Evolutionary conservation across 1,139 yeast genomes (phyloP).

Genomic region (Candida sp.): DNA sequence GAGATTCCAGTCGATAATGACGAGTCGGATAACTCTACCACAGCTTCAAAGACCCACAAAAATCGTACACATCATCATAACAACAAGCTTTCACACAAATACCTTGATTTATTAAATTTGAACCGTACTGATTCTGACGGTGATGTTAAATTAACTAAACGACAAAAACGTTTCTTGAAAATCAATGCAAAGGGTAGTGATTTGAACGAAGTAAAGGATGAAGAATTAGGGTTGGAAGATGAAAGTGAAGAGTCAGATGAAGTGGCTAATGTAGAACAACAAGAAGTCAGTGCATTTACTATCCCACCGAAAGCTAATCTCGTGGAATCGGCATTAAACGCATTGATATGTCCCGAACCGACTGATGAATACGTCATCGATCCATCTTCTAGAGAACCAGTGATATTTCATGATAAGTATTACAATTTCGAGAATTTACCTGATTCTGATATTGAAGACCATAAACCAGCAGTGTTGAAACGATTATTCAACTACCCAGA

Average conservation of each 20-base stretch:
- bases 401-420: slow-evolving; percentile 76
- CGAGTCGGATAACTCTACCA: slow-evolving; percentile 5
- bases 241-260: slow-evolving; percentile 8
- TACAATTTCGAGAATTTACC: slow-evolving; percentile 71
- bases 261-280: slow-evolving; percentile 6
- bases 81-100: slow-evolving; percentile 5
- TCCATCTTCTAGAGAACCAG: slow-evolving; percentile 46
- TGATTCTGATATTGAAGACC: slow-evolving; percentile 9
- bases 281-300: slow-evolving; percentile 13
- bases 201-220: slow-evolving; percentile 4
- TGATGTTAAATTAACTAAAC: slow-evolving; percentile 13
- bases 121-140: slow-evolving; percentile 6
- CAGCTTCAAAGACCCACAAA: slow-evolving; percentile 1
- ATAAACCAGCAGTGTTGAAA: background rate
- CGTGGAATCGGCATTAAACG: slow-evolving; percentile 40
- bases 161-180: slow-evolving; percentile 21
- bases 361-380: slow-evolving; percentile 26
- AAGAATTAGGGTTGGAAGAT: slow-evolving; percentile 9
- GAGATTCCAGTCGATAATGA: slow-evolving; percentile 10
- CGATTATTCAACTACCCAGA: slow-evolving; percentile 14
- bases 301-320: slow-evolving; percentile 47
- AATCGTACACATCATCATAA: background rate
- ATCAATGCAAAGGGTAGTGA: slow-evolving; percentile 26
- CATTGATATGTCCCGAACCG: slow-evolving; percentile 44
- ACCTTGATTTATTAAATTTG: slow-evolving; percentile 19